Evolutionary conservation across 164 flowering plant genomes (phyloP).

Genomic region (Stephania japonica): DNA sequence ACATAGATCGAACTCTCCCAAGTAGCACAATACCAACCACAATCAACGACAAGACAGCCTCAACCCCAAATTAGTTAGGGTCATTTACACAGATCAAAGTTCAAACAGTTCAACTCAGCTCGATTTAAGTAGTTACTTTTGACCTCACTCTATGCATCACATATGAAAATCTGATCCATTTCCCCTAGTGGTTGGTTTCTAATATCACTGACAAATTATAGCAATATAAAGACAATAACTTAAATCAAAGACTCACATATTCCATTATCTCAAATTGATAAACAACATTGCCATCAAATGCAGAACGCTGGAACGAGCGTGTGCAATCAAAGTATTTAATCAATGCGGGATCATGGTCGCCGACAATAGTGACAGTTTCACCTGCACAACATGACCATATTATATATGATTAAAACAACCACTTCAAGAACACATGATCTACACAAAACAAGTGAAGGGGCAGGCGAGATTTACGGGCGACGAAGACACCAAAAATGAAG

Average conservation of each 20-base stretch:
- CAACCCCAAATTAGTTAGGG: too few species aligned
- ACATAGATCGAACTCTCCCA: too few species aligned
- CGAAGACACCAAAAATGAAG: too few species aligned
- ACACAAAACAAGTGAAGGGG: too few species aligned
- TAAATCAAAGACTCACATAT: conserved; percentile 53
- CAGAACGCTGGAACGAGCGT: conserved; percentile 85
- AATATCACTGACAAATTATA: too few species aligned
- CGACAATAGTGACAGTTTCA: conserved; percentile 90
- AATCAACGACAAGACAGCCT: too few species aligned
- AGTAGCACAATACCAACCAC: too few species aligned
- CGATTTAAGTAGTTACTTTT: not conserved
- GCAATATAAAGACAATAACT: not conserved
- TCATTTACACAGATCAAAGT: not conserved
- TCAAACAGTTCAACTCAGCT: not conserved
- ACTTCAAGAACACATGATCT: too few species aligned
- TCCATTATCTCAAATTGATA: conserved; percentile 98
- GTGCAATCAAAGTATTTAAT: conserved; percentile 95
- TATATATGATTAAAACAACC: not conserved
- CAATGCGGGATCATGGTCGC: conserved; percentile 82
- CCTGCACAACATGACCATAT: conserved; percentile 38
- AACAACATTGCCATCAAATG: conserved; percentile 90
- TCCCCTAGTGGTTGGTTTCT: not conserved
- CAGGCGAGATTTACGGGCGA: too few species aligned
- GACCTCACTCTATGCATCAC: not conserved
- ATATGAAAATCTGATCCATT: not conserved